Base-by-base conservation (phyloP, 192 early-diverging fungal species). In the Spizellomyces sp. region DNA sequence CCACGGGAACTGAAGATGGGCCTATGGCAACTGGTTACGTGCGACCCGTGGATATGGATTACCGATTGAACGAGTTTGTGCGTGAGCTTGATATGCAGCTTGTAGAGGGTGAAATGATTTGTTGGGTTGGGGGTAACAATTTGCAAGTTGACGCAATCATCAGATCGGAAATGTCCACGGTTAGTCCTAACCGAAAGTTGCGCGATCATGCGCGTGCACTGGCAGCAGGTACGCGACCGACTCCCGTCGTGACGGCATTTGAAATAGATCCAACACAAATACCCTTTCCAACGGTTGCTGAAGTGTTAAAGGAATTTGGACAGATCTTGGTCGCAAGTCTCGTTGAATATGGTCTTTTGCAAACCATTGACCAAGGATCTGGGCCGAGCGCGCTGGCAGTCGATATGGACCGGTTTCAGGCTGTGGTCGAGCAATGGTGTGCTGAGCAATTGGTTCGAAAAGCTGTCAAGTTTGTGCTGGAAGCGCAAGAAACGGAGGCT, bases 191-290 rank as follows among this genome's bases (percentile, higher is more conserved):
- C 27, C 27, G 47, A 8, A 57, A 59, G 14, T 57, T 69, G 7
- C 52, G 56, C 7, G 19, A 21, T 0, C 67, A 58, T 44, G 67
- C 67, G 19, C 67, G 57, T 8, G 17, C 61, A 48, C 6, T 65
- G 15, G 62, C 70, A 15, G 70, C 70, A 15, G 47, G 45, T 19
- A 72, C 70, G 7, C 47, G 62, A 21, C 62, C 70, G 6, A 72
- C 70, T 17, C 50, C 61, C n/a, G 70, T 41, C 6, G 52, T 47
- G 58, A 63, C 60, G 0, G 60, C 43, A 8, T 54, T 57, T 55
- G 50, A 65, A 17, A 72, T 72, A 19, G 70, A 72, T 65, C 70
- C 61, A 10, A n/a, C 19, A 6, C 62, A 72, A 36, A 4, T 72
- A n/a, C 70, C 70, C 8, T 72, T 44, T 27, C 62, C 62, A 9